A percentile compares a stretch with the other conserved stretches of the same genome.
Conservation (phyloP, 202 grass and related monocot species). For the Schoenoplectus tabernaemontani region DNA sequence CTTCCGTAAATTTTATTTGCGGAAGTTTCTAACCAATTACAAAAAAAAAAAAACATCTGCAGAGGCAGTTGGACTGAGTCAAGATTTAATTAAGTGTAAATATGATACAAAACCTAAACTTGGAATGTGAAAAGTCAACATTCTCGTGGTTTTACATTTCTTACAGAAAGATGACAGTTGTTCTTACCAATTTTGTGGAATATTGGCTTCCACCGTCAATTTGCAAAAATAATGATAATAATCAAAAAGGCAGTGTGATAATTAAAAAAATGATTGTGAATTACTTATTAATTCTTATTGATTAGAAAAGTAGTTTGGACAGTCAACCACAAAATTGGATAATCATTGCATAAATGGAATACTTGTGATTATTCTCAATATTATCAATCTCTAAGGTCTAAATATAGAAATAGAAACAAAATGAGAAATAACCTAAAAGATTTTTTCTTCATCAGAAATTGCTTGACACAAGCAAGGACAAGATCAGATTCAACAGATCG, state of each 20-base stretch:
- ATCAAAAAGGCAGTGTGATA: not conserved
- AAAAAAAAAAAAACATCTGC: not conserved
- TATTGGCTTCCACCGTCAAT: not conserved
- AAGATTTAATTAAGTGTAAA: not conserved
- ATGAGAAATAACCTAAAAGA: constrained; percentile 51
- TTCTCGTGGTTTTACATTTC: not conserved
- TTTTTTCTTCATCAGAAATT: constrained; percentile 81
- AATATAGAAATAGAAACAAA: not conserved
- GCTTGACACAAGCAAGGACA: constrained; percentile 66
- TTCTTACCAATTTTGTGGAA: not conserved
- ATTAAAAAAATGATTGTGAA: not conserved
- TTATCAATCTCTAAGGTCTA: not conserved
- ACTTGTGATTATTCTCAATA: not conserved
- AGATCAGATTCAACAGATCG: constrained; percentile 96
- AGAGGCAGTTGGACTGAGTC: not conserved
- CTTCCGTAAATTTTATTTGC: not conserved
- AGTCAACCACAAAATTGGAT: not conserved
- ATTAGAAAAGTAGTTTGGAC: not conserved
- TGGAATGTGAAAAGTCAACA: not conserved
- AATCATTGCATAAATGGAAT: not conserved
- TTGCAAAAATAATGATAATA: not conserved
- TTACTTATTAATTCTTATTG: not conserved
- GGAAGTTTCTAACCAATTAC: not conserved
- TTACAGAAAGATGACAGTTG: not conserved
- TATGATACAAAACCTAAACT: not conserved